Evolutionary conservation across 805 yeast species (phyloP).

Genomic region (Starmerella davenportii): DNA sequence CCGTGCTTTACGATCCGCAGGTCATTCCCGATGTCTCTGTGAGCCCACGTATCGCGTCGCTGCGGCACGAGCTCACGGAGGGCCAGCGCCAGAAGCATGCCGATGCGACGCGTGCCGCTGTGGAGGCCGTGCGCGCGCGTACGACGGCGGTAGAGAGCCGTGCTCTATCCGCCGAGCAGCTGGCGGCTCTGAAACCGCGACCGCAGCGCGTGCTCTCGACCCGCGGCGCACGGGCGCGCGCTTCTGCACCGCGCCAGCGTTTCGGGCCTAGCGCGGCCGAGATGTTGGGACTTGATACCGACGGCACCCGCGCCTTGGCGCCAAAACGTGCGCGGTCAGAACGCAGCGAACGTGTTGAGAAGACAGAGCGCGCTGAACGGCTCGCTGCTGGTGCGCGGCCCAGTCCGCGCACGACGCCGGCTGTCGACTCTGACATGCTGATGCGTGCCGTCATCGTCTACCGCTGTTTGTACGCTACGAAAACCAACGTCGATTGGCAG

Average conservation of each 20-base stretch:
- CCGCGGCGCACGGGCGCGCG: background rate
- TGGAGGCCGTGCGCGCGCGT: conserved; percentile 5
- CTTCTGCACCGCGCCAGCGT: background rate
- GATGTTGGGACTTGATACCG: conserved; percentile 4
- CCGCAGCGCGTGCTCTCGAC: background rate
- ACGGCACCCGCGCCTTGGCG: background rate
- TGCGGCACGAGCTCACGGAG: conserved; percentile 10
- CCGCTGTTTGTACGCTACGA: conserved; percentile 51
- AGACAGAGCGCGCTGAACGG: no score
- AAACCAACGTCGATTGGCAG: conserved; percentile 38
- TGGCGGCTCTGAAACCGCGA: conserved; percentile 3
- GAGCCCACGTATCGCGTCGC: conserved; percentile 14
- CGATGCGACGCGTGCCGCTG: background rate
- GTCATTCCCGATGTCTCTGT: conserved; percentile 12
- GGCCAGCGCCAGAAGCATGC: conserved; percentile 4
- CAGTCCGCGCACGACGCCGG: background rate
- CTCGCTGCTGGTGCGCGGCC: conserved; percentile 1
- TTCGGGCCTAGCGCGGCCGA: conserved; percentile 16
- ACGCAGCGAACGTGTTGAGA: background rate
- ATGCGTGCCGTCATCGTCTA: conserved; percentile 26
- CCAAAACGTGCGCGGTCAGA: background rate
- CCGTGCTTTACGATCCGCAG: conserved; percentile 18
- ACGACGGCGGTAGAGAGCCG: background rate
- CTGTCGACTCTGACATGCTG: conserved; percentile 31
- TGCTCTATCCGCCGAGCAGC: conserved; percentile 6